Base-by-base conservation (phyloP, 2,329 filamentous ascomycete genomes). In the Aspergillus pseudonomiae region DNA sequence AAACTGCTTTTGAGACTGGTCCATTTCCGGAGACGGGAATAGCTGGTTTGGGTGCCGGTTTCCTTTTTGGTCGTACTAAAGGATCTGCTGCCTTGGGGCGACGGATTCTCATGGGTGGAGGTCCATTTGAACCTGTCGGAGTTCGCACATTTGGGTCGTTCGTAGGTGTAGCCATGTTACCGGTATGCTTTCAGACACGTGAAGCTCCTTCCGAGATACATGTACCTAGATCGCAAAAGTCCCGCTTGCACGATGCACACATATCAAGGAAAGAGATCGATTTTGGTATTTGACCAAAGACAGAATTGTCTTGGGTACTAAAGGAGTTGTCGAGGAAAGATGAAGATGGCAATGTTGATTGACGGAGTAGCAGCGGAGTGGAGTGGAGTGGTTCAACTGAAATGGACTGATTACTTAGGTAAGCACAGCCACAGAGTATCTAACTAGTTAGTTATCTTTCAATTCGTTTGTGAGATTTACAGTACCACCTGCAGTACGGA, bases 41-140 rank as follows among this genome's bases (percentile, higher is more conserved):
- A 34, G 68, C 62, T 36, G 73, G 71, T 59, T 68, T 77, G 39
- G 71, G 62, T 16, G 61, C 63, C 50, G 74, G 75, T 67, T 70
- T 75, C 62, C 83, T 86, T 72, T 89, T 88, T 52, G 87, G 84
- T 59, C 88, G 82, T 58, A 90, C 87, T 24, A 92, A 80, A 34
- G 90, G 90, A 70, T 92, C 88, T 61, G 82, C 81, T 54, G 78
- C 79, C 63, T 83, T 83, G 12, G 81, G 81, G 63, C 83, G 84
- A 61, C 84, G 81, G 43, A 81, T 77, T 61, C 77, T 79, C 69
- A 80, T 74, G 12, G 73, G 75, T 55, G 78, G 79, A 63, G 74
- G 79, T 65, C 80, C 83, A 61, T 82, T 81, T 26, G 78, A 73
- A n/a, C 82, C 80, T 6, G 80, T 82, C 56, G 82, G 82, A 48